Evolutionary conservation across 2,329 filamentous ascomycete genomes (phyloP).

Genomic region (Aspergillus arachidicola): DNA sequence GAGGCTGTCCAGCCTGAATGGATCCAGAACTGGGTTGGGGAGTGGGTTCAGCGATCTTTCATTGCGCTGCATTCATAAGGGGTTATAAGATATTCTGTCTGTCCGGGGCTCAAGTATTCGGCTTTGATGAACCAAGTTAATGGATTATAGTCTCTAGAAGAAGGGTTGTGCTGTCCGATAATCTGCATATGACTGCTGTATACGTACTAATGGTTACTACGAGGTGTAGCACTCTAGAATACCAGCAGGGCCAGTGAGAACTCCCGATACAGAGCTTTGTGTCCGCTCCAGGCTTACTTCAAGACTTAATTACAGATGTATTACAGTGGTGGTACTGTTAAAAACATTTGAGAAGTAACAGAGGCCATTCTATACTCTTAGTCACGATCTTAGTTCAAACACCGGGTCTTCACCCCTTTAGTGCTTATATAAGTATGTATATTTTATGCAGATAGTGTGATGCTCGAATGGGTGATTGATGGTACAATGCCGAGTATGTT

Average conservation of each 20-base stretch:
- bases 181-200: not conserved
- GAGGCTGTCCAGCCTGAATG: constrained; percentile 31
- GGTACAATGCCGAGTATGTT: not conserved
- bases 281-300: too few relatives aligned
- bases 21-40: constrained; percentile 39
- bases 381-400: not conserved
- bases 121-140: not conserved
- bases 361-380: not conserved
- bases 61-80: not conserved
- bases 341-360: not conserved
- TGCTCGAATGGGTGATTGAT: not conserved
- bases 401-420: not conserved
- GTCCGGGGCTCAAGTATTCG: not conserved
- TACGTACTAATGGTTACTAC: not conserved
- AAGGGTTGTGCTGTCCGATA: too few relatives aligned
- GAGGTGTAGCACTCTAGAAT: not conserved
- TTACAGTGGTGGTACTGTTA: not conserved
- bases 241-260: too few relatives aligned
- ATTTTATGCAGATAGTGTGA: not conserved
- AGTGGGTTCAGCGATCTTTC: constrained; percentile 29
- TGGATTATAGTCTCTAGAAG: not conserved
- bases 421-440: not conserved
- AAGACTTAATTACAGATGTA: not conserved
- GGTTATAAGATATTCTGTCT: not conserved
- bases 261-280: too few relatives aligned